Base-by-base conservation (phyloP, 1,284 basidiomycete genomes). In the Ceraceosorus guamensis region DNA sequence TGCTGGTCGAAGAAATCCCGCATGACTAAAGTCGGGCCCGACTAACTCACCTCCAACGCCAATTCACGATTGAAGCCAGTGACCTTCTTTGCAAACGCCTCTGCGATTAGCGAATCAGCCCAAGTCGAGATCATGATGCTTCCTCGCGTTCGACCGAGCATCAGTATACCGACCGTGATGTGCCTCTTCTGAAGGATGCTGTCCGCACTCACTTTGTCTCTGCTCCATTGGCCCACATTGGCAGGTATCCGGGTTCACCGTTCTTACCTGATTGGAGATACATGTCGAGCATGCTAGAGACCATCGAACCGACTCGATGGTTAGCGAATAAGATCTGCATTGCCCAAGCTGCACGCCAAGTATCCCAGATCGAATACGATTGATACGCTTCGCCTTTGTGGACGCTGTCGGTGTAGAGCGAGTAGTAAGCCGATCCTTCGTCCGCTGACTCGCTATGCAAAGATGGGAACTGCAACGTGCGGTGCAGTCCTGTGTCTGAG, bases 191-290 rank as follows among this genome's bases (percentile, higher is more conserved):
- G 39, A 16, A 11, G 39, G 11, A 41, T 11, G 39, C 39, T 16
- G 16, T 41, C 39, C 39, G 10, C 11, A 41, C 39, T 41, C 39
- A 41, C 39, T 85, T 87, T 2, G 85, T 86, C 68, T 67, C 87
- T 59, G 87, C 83, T 14, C 89, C 82, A 63, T 89, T 90, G 77
- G 89, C 89, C 88, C 88, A 90, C 87, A 90, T 89, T 0, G 88
- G 88, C 47, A 90, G 77, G 85, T 87, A 88, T 4, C 88, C 88
- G 3, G 14, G 14, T 30, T 46, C 4, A 30, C 18, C 45, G 45
- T 16, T 41, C 11, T 16, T 11, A 41, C 39, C 39, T 31, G 86
- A 83, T 82, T 88, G 63, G 51, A 65, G 54, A 67, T 85, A 90
- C 73, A 89, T 87, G 57, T 87, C 84, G 11, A 90, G 77, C 85